phyloP scores from a whole-genome alignment of 179 eudicot species.

The Carnegiea gigantea region DNA sequence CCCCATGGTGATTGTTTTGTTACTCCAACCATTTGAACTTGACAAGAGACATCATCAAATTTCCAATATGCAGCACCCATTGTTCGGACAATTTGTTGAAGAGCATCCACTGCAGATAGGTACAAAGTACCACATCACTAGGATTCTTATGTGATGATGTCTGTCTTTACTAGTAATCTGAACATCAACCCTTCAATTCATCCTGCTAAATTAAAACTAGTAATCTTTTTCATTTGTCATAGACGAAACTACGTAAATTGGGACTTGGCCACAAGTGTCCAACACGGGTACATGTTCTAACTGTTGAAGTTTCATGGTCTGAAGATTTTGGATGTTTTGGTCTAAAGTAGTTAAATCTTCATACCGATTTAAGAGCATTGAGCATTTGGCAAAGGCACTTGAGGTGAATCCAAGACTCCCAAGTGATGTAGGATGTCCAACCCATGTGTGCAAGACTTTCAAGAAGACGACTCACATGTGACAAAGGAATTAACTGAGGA shows the following conservation, averaged over 20 bases:
- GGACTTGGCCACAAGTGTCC: neutral
- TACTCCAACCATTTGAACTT: constrained; percentile 42
- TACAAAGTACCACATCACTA: neutral
- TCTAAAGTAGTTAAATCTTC: neutral
- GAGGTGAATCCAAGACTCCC: neutral
- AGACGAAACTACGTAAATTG: neutral
- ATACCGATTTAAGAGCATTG: neutral
- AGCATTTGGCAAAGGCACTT: neutral
- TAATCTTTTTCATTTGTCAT: neutral
- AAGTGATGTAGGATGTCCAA: neutral
- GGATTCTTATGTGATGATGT: neutral
- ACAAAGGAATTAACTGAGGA: neutral
- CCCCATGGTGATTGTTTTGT: constrained; percentile 33
- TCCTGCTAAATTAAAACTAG: neutral
- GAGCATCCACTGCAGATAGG: constrained; percentile 44
- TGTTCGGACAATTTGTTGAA: constrained; percentile 45
- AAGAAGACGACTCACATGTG: neutral
- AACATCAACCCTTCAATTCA: neutral
- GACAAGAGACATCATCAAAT: constrained; percentile 50
- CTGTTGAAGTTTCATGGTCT: neutral
- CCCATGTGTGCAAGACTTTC: neutral
- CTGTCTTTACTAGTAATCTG: neutral
- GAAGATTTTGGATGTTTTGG: neutral
- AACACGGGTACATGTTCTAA: neutral
- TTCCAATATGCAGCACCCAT: constrained; percentile 65